These are phyloP conservation scores for Cercospora zeina DNA, from an alignment of 2,329 filamentous ascomycete species.

Conservation along the genomic window DNA sequence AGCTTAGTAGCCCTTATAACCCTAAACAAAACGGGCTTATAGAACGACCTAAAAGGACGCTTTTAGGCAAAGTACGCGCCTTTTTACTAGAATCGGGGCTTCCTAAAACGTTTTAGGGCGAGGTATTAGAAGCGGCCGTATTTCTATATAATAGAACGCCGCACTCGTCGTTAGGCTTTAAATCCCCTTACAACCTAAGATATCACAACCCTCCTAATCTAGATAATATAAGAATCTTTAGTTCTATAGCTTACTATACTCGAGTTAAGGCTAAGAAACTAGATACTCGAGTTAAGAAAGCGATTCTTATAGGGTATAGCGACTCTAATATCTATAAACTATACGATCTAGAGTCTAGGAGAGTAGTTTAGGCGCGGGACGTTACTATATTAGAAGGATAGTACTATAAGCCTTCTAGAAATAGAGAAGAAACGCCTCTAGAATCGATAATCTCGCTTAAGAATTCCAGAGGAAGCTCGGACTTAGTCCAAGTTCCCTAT, in stretches of 20 bases:
- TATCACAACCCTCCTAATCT: no score
- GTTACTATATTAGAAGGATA: background rate
- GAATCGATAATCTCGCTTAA: background rate
- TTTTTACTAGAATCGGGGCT: no score
- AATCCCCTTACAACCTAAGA: no score
- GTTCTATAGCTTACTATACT: slow-evolving; percentile 8
- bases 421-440: background rate
- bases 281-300: slow-evolving; percentile 1
- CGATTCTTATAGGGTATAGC: slow-evolving; percentile 6
- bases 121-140: no score
- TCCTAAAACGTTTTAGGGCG: no score
- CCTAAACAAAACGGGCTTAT: no score
- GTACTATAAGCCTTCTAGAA: background rate
- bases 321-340: slow-evolving; percentile 9
- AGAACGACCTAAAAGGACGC: no score
- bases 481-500: no score
- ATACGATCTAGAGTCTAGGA: slow-evolving; percentile 7
- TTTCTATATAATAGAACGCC: no score
- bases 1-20: background rate
- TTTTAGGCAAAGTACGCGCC: no score
- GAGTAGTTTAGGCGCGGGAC: background rate
- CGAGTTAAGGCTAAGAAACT: slow-evolving; percentile 5
- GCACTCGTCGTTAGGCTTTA: no score
- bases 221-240: no score
- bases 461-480: background rate